phyloP scores from a whole-genome alignment of 1,139 yeast species.

The Saccharomyces hybrid region DNA sequence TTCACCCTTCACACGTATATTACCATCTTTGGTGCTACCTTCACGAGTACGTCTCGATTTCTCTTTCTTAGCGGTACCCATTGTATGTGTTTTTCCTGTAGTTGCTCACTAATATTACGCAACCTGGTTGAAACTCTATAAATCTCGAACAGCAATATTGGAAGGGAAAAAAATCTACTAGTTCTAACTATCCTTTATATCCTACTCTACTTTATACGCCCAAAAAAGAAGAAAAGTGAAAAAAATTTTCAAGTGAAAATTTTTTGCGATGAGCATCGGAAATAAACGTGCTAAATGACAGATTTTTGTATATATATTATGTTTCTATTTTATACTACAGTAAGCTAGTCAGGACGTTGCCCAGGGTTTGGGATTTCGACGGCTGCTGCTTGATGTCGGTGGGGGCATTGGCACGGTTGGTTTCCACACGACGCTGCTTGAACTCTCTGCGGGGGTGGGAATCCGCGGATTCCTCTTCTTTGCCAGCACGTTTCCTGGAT shows the following conservation, averaged over 20 bases:
- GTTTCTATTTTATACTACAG: conserved; percentile 20
- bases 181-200: background rate
- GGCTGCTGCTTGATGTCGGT: conserved; percentile 35
- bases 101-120: background rate
- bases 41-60: conserved; percentile 78
- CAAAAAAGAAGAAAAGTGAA: conserved; percentile 3
- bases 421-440: conserved; percentile 55
- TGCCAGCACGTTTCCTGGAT: conserved; percentile 27
- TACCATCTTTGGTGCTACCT: conserved; percentile 77
- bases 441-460: conserved; percentile 44
- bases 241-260: conserved; percentile 2
- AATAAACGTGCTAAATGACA: conserved; percentile 3
- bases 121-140: background rate
- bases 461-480: conserved; percentile 17
- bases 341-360: conserved; percentile 37
- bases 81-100: conserved; percentile 24
- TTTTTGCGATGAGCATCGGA: conserved; percentile 4
- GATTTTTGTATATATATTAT: background rate
- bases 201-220: background rate
- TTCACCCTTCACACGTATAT: conserved; percentile 91
- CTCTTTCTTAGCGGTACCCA: conserved; percentile 95
- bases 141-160: background rate
- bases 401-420: conserved; percentile 58
- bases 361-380: conserved; percentile 35
- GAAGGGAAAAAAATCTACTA: conserved; percentile 3